These are phyloP conservation scores for Amanita rimosa DNA, from an alignment of 768 basidiomycete species.

Conservation along the genomic window DNA sequence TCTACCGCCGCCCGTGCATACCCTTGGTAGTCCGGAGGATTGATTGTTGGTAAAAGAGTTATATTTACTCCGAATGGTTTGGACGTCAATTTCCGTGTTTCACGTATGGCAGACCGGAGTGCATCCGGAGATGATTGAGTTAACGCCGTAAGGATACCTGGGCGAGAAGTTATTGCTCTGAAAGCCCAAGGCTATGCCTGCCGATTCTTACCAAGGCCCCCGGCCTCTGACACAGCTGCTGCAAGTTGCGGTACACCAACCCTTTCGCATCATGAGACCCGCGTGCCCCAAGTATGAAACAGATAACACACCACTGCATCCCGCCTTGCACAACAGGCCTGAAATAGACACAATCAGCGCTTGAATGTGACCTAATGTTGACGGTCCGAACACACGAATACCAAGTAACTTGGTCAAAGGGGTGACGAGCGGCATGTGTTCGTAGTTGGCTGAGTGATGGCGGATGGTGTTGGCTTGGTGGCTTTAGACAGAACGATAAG, in stretches of 20 bases:
- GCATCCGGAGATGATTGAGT: constrained; percentile 82
- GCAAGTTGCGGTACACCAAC: constrained; percentile 69
- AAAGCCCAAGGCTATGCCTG: background rate
- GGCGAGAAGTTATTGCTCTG: background rate
- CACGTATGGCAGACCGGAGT: constrained; percentile 66
- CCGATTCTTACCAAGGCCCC: constrained; percentile 56
- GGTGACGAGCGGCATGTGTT: constrained; percentile 26
- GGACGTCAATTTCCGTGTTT: constrained; percentile 57
- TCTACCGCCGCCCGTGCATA: constrained; percentile 75
- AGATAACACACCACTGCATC: constrained; percentile 67
- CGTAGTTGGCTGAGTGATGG: background rate
- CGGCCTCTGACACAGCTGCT: constrained; percentile 74
- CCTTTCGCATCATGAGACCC: constrained; percentile 25
- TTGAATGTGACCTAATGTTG: background rate
- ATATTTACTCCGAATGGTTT: constrained; percentile 83
- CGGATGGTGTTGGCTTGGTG: no score
- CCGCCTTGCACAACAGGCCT: constrained; percentile 82
- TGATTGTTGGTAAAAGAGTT: constrained; percentile 81
- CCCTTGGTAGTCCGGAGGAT: constrained; percentile 83
- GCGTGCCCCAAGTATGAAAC: background rate
- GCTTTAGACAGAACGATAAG: no score
- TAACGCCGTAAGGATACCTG: constrained; percentile 77
- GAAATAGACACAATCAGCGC: background rate
- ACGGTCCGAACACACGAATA: constrained; percentile 47
- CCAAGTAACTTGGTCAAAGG: constrained; percentile 51